Base-by-base conservation (phyloP, 176 grass and related monocot genomes). In the Chloris gayana region DNA sequence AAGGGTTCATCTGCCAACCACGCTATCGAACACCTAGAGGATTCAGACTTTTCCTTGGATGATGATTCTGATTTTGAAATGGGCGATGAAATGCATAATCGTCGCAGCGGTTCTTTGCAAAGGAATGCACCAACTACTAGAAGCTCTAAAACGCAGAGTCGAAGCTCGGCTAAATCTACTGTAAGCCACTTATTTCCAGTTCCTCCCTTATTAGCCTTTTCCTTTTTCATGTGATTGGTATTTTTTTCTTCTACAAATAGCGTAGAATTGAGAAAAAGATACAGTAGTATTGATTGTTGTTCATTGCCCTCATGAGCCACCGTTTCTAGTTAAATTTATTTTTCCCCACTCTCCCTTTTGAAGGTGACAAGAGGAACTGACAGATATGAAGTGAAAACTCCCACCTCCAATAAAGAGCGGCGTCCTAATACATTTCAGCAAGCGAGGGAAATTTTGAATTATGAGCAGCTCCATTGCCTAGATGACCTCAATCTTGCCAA, bases 401-500 rank as follows among this genome's bases (percentile, higher is more conserved):
- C 88, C 25, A 70, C 78, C 38, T 80, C 77, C 33, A 69, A 78
- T 45, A 72, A 35, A 79, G 51, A 80, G 81, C 63, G 27, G 49
- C 65, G 34, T 76, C 30, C 45, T 5, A 32, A 49, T 72, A 37
- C 75, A 83, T 47, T 35, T 45, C 68, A 75, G 63, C 63, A 69
- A 80, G 67, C 50, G 31, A 61, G 59, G 71, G 88, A 84, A 62
- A 79, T 76, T 84, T 13, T 93, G 8, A 87, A 69, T 73, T 95
- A 93, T 46, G 75, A 94, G 30, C 83, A 91, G 72, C 82, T 98
- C 42, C 34, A 47, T 41, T n/a, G 75, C 42, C 86, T 98, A 54
- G 88, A 98, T 19, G 82, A 94, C 35, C 39, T 98, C 25, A 84
- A 84, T 18, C 53, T 95, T 12, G 92, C 95, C 78, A 98, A 98